A percentile compares a stretch with the other conserved stretches of the same genome.
phyloP scores from a whole-genome alignment of 2,329 filamentous ascomycete genomes.

The Parascedosporium putredinis region DNA sequence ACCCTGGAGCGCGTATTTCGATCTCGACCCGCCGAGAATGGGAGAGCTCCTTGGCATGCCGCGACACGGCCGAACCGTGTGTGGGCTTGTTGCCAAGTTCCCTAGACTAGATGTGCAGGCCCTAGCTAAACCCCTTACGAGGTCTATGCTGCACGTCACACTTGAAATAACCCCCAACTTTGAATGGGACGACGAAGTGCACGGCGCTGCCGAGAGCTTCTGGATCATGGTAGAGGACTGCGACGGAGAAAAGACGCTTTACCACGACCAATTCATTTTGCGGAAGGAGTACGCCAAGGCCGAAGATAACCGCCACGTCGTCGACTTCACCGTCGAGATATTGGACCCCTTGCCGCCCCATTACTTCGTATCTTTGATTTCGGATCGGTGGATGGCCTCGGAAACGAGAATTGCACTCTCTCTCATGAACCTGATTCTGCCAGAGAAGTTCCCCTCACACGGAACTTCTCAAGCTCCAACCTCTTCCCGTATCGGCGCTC shows the following conservation, averaged over 20 bases:
- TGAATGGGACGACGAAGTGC: slow-evolving; percentile 83
- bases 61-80: slow-evolving; percentile 77
- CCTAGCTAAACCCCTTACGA: slow-evolving; percentile 86
- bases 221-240: slow-evolving; percentile 98
- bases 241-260: slow-evolving; percentile 90
- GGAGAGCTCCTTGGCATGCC: slow-evolving; percentile 86
- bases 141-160: slow-evolving; percentile 84
- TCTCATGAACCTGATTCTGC: slow-evolving; percentile 88
- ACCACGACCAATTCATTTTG: slow-evolving; percentile 87
- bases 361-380: slow-evolving; percentile 92
- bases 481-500: slow-evolving; percentile 76
- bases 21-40: slow-evolving; percentile 92
- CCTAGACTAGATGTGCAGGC: slow-evolving; percentile 87
- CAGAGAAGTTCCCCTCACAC: slow-evolving; percentile 95
- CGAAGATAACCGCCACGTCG: slow-evolving; percentile 84
- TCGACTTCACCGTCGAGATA: slow-evolving; percentile 94
- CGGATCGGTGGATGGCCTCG: slow-evolving; percentile 96
- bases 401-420: slow-evolving; percentile 89
- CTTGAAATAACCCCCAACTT: slow-evolving; percentile 90
- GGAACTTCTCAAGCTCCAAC: slow-evolving; percentile 81
- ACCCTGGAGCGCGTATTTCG: slow-evolving; percentile 87
- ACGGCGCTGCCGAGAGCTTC: slow-evolving; percentile 83
- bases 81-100: slow-evolving; percentile 80
- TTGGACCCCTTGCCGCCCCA: slow-evolving; percentile 97
- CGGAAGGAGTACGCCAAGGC: slow-evolving; percentile 78